These are phyloP conservation scores for Phytophthora agathidicida DNA, from an alignment of 352 stramenopile genomes.

Conservation along the genomic window DNA sequence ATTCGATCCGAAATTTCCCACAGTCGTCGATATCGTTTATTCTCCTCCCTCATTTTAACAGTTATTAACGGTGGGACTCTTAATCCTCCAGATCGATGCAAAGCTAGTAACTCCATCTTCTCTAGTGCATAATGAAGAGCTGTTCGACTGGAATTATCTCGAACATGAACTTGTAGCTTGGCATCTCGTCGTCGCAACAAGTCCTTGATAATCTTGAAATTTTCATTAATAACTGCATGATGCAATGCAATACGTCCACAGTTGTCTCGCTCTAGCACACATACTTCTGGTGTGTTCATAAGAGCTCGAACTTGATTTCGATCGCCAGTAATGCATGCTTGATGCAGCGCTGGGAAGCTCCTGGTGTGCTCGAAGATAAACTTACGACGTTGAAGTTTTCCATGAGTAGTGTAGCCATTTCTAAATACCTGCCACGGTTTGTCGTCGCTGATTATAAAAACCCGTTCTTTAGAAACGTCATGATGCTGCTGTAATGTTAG, in stretches of 20 bases:
- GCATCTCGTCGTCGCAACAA: slow-evolving; percentile 46
- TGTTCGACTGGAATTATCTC: slow-evolving; percentile 46
- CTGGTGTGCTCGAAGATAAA: slow-evolving; percentile 40
- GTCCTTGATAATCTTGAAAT: slow-evolving; percentile 32
- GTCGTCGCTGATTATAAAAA: slow-evolving; percentile 41
- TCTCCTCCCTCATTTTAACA: slow-evolving; percentile 16
- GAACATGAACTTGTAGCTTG: slow-evolving; percentile 41
- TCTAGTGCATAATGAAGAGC: slow-evolving; percentile 54
- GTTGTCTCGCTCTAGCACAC: slow-evolving; percentile 38
- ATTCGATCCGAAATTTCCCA: slow-evolving; percentile 52
- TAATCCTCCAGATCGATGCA: neutral
- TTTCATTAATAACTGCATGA: slow-evolving; percentile 52
- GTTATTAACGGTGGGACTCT: neutral
- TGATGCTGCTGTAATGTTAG: neutral
- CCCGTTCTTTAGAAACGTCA: slow-evolving; percentile 11
- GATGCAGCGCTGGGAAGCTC: slow-evolving; percentile 45
- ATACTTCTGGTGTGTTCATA: slow-evolving; percentile 17
- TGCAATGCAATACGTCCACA: slow-evolving; percentile 58
- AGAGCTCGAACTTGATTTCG: slow-evolving; percentile 15
- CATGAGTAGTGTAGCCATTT: slow-evolving; percentile 1
- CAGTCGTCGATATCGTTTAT: slow-evolving; percentile 37
- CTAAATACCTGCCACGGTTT: slow-evolving; percentile 53
- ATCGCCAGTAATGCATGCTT: slow-evolving; percentile 36
- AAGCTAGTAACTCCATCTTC: slow-evolving; percentile 43
- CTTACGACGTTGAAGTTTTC: slow-evolving; percentile 20